phyloP scores from a whole-genome alignment of 352 stramenopile genomes.

The Globisporangium camurandrum region DNA sequence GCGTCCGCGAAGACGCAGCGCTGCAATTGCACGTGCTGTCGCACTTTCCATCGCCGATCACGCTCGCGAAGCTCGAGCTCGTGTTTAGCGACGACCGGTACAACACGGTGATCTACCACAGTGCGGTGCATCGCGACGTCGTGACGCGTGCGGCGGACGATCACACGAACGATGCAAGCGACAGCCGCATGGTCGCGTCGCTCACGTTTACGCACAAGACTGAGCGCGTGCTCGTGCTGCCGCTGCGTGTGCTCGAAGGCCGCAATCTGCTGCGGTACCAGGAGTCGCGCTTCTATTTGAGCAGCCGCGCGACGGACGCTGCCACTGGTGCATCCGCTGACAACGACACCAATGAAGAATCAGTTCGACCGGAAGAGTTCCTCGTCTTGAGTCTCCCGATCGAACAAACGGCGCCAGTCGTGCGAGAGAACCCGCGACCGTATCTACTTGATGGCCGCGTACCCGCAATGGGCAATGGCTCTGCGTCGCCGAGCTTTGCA shows the following conservation, averaged over 20 bases:
- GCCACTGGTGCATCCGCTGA: neutral
- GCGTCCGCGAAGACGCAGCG: conserved; percentile 54
- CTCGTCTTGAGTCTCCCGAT: conserved; percentile 59
- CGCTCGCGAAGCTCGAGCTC: conserved; percentile 56
- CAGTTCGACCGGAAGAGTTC: conserved; percentile 13
- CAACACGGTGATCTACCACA: conserved; percentile 50
- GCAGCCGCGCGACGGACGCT: neutral
- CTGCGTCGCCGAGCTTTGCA: conserved; percentile 77
- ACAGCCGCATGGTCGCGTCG: conserved; percentile 34
- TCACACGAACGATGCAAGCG: conserved; percentile 16
- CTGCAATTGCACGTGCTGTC: conserved; percentile 44
- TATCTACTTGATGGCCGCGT: conserved; percentile 56
- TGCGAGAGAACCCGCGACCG: conserved; percentile 28
- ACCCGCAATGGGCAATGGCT: conserved; percentile 78
- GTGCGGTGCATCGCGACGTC: conserved; percentile 4
- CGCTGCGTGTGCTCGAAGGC: conserved; percentile 47
- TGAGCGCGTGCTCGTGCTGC: conserved; percentile 28
- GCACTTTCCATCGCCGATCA: conserved; percentile 45
- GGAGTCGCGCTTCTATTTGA: conserved; percentile 55
- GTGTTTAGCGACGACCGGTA: conserved; percentile 75
- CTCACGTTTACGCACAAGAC: conserved; percentile 41
- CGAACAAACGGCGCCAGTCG: conserved; percentile 23
- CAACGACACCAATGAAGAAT: too few species aligned
- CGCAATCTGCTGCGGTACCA: conserved; percentile 50
- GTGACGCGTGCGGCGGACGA: too few species aligned